Conservation (phyloP, 1,284 basidiomycete genomes). For the Porodaedalea pini region DNA sequence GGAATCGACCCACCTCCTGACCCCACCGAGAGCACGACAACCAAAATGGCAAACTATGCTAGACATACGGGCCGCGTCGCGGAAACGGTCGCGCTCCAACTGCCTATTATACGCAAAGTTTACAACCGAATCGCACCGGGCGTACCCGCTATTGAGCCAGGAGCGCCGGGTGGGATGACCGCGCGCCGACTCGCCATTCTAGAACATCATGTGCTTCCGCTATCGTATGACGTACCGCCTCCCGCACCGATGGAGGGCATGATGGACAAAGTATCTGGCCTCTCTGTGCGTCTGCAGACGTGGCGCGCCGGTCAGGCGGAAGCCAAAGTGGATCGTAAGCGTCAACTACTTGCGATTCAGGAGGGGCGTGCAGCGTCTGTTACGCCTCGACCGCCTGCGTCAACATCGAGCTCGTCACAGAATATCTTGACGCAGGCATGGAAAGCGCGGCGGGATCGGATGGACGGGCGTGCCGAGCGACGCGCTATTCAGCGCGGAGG, state of each 20-base stretch:
- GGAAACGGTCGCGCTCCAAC: neutral
- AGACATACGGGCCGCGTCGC: neutral
- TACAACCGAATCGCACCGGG: slow-evolving; percentile 1
- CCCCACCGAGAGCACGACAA: neutral
- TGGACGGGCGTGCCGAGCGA: neutral
- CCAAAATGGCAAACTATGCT: neutral
- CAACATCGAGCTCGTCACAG: neutral
- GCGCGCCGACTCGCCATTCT: neutral
- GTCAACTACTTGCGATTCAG: neutral
- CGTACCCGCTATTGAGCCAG: neutral
- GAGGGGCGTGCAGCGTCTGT: neutral
- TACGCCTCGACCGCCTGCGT: neutral
- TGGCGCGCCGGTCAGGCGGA: neutral
- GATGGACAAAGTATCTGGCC: slow-evolving; percentile 3
- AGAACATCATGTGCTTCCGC: neutral
- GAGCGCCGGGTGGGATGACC: neutral
- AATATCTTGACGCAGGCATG: neutral
- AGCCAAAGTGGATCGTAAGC: neutral
- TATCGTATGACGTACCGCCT: neutral
- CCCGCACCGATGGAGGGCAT: neutral
- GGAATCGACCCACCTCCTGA: slow-evolving; percentile 9
- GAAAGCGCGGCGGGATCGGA: neutral
- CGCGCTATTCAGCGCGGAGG: neutral
- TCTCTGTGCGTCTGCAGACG: neutral
- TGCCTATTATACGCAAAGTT: slow-evolving; percentile 1